Conservation (phyloP, 371 early-diverging fungal genomes). For the Saksenaea vasiformis region DNA sequence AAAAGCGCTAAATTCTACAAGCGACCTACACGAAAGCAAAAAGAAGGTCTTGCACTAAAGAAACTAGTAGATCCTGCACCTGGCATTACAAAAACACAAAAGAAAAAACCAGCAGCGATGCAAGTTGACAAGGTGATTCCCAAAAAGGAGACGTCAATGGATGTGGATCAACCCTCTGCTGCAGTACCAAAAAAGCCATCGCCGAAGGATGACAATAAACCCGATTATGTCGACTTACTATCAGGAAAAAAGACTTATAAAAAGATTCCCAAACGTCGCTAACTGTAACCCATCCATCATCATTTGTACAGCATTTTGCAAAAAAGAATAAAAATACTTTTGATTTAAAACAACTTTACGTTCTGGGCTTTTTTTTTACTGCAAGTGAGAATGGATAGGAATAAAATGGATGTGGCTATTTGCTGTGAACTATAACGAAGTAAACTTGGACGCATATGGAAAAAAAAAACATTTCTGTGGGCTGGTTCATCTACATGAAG, state of each 20-base stretch:
- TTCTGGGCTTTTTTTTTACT: no score
- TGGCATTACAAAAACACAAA: conserved; percentile 19
- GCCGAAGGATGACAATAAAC: conserved; percentile 24
- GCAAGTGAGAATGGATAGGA: no score
- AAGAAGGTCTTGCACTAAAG: conserved; percentile 46
- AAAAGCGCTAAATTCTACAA: conserved; percentile 65
- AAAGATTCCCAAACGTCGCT: conserved; percentile 40
- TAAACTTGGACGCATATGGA: background rate
- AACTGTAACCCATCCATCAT: no score
- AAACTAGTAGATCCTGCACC: conserved; percentile 25
- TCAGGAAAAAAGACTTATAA: conserved; percentile 50
- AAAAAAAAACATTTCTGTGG: background rate
- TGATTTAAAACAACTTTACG: background rate
- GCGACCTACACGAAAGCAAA: conserved; percentile 60
- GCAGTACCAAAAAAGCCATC: conserved; percentile 14
- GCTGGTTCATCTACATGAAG: conserved; percentile 23
- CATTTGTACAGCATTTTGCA: background rate
- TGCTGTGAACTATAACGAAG: no score
- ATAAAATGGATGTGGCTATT: no score
- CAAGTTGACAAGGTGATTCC: conserved; percentile 16
- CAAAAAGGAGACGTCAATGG: conserved; percentile 20
- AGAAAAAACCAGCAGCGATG: conserved; percentile 15
- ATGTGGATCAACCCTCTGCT: conserved; percentile 20
- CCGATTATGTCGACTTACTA: conserved; percentile 51
- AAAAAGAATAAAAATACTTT: background rate